A percentile compares a stretch with the other conserved stretches of the same genome.
phyloP scores from a whole-genome alignment of 768 basidiomycete species.

The Macrolepiota fuliginosa region DNA sequence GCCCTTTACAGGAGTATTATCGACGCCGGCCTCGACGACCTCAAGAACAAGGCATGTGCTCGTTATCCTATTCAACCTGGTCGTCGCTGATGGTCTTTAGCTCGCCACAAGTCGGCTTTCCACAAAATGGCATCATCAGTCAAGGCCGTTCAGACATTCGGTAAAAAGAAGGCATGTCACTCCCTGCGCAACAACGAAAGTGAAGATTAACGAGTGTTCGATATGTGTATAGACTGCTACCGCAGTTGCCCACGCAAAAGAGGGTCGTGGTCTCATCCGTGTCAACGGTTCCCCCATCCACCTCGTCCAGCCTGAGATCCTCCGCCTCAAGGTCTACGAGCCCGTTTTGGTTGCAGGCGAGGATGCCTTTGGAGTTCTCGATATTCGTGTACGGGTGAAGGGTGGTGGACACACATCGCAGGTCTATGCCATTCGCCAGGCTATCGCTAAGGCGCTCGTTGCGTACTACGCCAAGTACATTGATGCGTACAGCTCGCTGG shows the following conservation, averaged over 20 bases:
- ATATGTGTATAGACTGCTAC: slow-evolving; percentile 76
- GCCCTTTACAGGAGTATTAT: slow-evolving; percentile 26
- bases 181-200: background rate
- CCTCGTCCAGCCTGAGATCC: slow-evolving; percentile 92
- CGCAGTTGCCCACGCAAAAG: slow-evolving; percentile 94
- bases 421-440: slow-evolving; percentile 98
- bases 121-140: slow-evolving; percentile 66
- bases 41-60: slow-evolving; percentile 40
- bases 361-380: slow-evolving; percentile 81
- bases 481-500: slow-evolving; percentile 95
- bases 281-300: slow-evolving; percentile 96
- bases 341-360: slow-evolving; percentile 92
- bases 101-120: slow-evolving; percentile 26
- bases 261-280: slow-evolving; percentile 94
- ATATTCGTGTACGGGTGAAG: slow-evolving; percentile 97
- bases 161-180: slow-evolving; percentile 93
- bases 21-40: slow-evolving; percentile 41
- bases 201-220: slow-evolving; percentile 3
- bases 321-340: slow-evolving; percentile 98
- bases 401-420: slow-evolving; percentile 99
- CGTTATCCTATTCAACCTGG: slow-evolving; percentile 9
- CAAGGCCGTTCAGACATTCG: slow-evolving; percentile 98
- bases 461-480: slow-evolving; percentile 99
- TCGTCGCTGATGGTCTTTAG: slow-evolving; percentile 18
- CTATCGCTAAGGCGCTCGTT: slow-evolving; percentile 95